These are phyloP conservation scores for Solanum sparsipilum DNA, from an alignment of 257 asterid species.

Conservation along the genomic window DNA sequence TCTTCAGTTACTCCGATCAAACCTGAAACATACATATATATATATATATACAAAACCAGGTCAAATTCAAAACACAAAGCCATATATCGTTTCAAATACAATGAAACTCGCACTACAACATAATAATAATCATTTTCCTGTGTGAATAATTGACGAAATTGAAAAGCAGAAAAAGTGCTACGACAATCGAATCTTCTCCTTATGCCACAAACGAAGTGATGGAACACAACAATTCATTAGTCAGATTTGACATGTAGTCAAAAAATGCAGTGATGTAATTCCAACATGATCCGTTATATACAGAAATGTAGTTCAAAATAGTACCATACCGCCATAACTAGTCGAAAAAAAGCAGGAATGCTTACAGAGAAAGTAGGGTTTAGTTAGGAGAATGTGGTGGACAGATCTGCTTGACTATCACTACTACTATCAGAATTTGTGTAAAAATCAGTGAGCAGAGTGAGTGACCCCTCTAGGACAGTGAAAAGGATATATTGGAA, in stretches of 20 bases:
- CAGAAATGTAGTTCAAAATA: not conserved
- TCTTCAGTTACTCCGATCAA: slow-evolving; percentile 20
- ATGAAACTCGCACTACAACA: not conserved
- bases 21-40: not conserved
- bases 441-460: not conserved
- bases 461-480: not conserved
- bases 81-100: not conserved
- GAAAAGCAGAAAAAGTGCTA: not conserved
- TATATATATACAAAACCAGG: not conserved
- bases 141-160: not conserved
- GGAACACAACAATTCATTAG: not conserved
- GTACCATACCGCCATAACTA: not conserved
- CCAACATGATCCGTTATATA: not conserved
- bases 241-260: not conserved
- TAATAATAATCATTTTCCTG: not conserved
- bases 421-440: not conserved
- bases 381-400: not conserved
- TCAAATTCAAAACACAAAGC: not conserved
- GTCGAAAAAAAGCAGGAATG: not conserved
- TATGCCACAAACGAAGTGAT: not conserved
- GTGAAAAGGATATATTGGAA: not conserved
- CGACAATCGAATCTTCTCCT: not conserved
- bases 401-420: not conserved
- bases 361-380: slow-evolving; percentile 18
- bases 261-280: not conserved